phyloP scores from a whole-genome alignment of 2,329 filamentous ascomycete species.

The Emergomyces africanus region DNA sequence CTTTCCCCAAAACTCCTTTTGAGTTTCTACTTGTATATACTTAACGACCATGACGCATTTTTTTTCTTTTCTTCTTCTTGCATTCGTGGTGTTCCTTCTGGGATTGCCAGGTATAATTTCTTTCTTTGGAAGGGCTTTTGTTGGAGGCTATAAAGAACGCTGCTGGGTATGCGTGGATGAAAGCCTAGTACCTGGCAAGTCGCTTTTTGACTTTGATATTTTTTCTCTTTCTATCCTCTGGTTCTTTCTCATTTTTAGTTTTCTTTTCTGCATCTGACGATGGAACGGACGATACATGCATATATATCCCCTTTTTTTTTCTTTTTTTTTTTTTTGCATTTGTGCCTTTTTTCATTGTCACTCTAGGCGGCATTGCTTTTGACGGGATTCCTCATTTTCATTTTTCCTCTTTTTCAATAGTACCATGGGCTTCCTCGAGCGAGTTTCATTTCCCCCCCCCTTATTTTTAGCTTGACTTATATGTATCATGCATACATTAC shows the following conservation, averaged over 20 bases:
- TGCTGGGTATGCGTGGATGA: not conserved
- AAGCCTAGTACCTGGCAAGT: not conserved
- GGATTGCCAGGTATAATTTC: not conserved
- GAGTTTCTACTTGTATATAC: not conserved
- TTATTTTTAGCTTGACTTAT: not conserved
- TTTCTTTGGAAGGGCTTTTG: not conserved
- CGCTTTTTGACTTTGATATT: not conserved
- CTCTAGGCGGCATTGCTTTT: not conserved
- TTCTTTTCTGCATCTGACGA: not conserved
- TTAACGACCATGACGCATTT: not conserved
- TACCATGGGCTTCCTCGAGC: not conserved
- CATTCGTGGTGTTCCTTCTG: not conserved
- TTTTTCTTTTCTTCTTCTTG: not conserved
- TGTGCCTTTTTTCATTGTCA: not conserved
- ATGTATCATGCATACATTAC: not conserved
- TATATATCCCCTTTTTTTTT: not conserved
- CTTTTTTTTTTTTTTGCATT: not conserved
- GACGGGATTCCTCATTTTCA: not conserved
- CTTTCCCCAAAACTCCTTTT: too few species aligned
- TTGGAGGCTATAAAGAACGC: not conserved
- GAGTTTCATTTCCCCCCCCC: not conserved
- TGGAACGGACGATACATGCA: not conserved
- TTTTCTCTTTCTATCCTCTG: not conserved
- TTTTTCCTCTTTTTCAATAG: not conserved
- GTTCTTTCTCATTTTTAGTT: not conserved